Base-by-base conservation (phyloP, 2,329 filamentous ascomycete species). In the Sporothrix euskadiensis region DNA sequence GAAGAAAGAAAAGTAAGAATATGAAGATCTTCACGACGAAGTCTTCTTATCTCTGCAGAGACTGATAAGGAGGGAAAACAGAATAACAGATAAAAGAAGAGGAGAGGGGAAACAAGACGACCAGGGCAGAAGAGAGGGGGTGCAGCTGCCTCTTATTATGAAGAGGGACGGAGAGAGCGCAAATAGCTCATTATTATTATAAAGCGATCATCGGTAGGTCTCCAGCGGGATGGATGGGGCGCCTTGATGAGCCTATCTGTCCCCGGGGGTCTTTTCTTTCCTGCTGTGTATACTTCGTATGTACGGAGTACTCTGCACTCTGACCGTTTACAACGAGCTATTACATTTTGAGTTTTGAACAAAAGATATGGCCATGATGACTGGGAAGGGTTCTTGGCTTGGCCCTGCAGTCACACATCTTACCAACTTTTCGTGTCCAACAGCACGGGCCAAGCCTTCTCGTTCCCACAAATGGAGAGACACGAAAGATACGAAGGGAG, bases 161-260 rank as follows among this genome's bases (percentile, higher is more conserved):
- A 49, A 71, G 63, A 41, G 32, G 32, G 10, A n/a, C 12, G 54
- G 30, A 52, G 68, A 57, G 35, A 59, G 44, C 65, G 47, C 65
- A 68, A 49, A 44, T 9, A 16, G 30, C 16, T 30, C 5, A 10
- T 16, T 69, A 5, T 12, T 26, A 14, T 22, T 12, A 19, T 22
- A 39, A 19, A 69, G 66, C 47, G 69, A 65, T 54, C 26, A 57
- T 54, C 69, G 56, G 56, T 35, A 59, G 35, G 66, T 71, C 26
- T 63, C 56, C 69, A 63, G 56, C 69, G 56, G 69, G 16, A 63
- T 14, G 39, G 39, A 39, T 35, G 54, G 39, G 22, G 65, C 5
- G 41, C 30, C 65, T 68, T 26, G 16, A 61, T 32, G 32, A 35
- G 57, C 22, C 57, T 19, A 19, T 61, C 57, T 59, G 16, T 59